A percentile compares a stretch with the other conserved stretches of the same genome.
Conservation (phyloP, 306 rosid genomes). For the Senna tora region DNA sequence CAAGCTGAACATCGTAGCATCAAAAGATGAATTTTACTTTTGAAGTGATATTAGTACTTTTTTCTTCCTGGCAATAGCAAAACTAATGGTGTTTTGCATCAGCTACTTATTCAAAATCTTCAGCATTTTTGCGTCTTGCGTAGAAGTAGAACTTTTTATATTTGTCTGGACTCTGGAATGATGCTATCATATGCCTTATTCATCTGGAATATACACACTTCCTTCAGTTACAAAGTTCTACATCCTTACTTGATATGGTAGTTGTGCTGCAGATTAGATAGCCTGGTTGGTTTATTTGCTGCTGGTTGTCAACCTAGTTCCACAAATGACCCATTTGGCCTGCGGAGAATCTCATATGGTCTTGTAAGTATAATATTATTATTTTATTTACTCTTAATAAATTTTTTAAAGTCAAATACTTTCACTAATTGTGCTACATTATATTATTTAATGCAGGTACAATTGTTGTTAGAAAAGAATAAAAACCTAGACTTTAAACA, state of each 20-base stretch:
- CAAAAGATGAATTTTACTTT: neutral
- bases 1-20: neutral
- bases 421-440: conserved; percentile 28
- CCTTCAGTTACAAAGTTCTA: conserved; percentile 2
- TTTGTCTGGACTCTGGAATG: conserved; percentile 5
- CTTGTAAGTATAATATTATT: conserved; percentile 64
- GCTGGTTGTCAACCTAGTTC: conserved; percentile 98
- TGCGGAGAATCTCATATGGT: conserved; percentile 91
- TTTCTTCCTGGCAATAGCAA: conserved; percentile 11
- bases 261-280: conserved; percentile 77
- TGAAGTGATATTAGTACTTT: neutral
- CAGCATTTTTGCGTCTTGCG: conserved; percentile 4
- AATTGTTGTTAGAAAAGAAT: conserved; percentile 80
- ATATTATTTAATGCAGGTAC: conserved; percentile 66
- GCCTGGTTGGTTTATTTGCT: conserved; percentile 90
- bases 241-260: conserved; percentile 38
- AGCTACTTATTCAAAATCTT: neutral
- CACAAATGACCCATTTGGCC: conserved; percentile 85
- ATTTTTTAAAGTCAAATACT: conserved; percentile 33
- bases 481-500: conserved; percentile 70
- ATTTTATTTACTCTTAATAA: neutral
- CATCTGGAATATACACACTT: conserved; percentile 10
- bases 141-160: conserved; percentile 19
- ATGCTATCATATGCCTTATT: conserved; percentile 1
- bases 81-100: neutral